phyloP scores from a whole-genome alignment of 345 rosid genomes.

The Eucalyptus viminalis region DNA sequence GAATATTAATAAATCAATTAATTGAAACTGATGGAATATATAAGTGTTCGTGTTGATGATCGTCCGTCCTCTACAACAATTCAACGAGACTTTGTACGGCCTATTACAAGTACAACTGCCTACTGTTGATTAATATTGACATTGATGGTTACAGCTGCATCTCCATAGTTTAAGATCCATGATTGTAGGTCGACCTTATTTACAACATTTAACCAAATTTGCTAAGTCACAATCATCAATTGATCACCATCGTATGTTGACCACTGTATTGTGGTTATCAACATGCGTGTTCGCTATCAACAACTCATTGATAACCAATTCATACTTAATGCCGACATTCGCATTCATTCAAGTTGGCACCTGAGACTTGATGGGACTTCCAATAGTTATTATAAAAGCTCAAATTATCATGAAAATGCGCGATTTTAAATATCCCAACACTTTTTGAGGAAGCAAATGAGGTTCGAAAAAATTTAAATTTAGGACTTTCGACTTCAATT shows the following conservation, averaged over 20 bases:
- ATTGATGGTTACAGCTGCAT: neutral
- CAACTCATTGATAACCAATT: neutral
- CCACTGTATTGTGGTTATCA: fast-evolving
- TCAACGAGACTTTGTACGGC: neutral
- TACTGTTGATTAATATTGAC: too few relatives aligned
- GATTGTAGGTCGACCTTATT: neutral
- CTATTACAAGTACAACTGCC: neutral
- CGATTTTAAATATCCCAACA: too few relatives aligned
- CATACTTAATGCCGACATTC: neutral
- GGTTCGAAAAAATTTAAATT: too few relatives aligned
- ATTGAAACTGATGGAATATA: neutral
- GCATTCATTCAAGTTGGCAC: neutral
- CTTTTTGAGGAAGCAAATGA: too few relatives aligned
- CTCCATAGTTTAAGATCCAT: neutral
- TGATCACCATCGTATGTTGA: neutral
- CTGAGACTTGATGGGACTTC: fast-evolving
- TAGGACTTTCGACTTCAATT: too few relatives aligned
- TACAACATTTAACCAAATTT: neutral
- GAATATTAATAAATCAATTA: too few relatives aligned
- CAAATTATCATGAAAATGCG: fast-evolving
- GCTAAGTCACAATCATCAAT: neutral
- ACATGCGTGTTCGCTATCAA: neutral
- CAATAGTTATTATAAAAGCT: too few relatives aligned
- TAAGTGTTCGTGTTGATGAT: neutral
- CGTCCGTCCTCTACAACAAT: neutral